Evolutionary conservation across 352 stramenopile species (phyloP).

Genomic region (Globisporangium carolinianum): DNA sequence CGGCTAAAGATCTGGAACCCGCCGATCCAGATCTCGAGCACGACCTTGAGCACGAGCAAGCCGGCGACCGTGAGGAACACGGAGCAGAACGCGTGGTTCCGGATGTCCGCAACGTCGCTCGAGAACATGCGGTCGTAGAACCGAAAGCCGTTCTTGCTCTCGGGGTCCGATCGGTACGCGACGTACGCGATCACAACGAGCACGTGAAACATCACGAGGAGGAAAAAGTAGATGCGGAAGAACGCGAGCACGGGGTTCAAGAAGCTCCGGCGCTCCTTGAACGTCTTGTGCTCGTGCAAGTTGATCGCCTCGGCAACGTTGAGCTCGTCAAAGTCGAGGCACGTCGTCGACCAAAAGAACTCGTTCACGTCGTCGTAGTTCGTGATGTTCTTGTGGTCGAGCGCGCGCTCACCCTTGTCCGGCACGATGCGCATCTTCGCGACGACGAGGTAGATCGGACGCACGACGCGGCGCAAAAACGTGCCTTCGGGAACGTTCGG

Average conservation of each 20-base stretch:
- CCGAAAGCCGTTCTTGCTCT: constrained; percentile 34
- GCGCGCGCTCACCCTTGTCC: constrained; percentile 17
- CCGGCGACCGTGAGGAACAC: constrained; percentile 63
- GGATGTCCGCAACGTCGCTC: constrained; percentile 52
- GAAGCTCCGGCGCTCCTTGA: constrained; percentile 79
- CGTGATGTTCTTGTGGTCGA: constrained; percentile 83
- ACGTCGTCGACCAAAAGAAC: constrained; percentile 81
- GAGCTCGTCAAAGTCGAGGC: constrained; percentile 76
- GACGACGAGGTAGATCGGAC: constrained; percentile 72
- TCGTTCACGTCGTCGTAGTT: constrained; percentile 91
- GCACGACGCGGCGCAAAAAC: constrained; percentile 67
- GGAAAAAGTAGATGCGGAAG: constrained; percentile 86
- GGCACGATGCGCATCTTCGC: constrained; percentile 55
- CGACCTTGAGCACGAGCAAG: constrained; percentile 54
- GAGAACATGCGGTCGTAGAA: constrained; percentile 79
- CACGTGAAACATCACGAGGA: constrained; percentile 75
- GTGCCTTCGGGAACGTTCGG: constrained; percentile 60
- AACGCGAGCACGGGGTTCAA: constrained; percentile 78
- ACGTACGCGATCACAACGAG: constrained; percentile 80
- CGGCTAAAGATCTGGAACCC: constrained; percentile 63
- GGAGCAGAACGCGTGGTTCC: constrained; percentile 70
- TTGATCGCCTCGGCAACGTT: constrained; percentile 72
- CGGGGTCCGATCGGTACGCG: constrained; percentile 58
- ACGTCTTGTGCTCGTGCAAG: constrained; percentile 70
- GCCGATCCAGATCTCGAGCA: constrained; percentile 82